Conservation (phyloP, 23 red algal species). For the Pyropia yezoensis region DNA sequence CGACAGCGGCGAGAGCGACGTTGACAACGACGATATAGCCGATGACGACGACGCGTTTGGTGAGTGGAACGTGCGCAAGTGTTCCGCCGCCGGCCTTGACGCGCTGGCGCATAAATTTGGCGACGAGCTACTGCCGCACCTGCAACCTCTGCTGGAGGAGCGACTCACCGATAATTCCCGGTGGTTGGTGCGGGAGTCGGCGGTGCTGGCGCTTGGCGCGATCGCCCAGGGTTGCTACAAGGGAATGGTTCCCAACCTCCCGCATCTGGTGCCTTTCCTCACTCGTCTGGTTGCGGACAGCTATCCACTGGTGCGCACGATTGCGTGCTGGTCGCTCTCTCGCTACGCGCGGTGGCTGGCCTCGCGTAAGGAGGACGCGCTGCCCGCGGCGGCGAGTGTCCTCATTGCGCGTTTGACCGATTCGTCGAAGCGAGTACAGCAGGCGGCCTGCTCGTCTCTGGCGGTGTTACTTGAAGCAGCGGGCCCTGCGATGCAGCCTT, state of each 20-base stretch:
- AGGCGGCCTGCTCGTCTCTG: constrained; percentile 76
- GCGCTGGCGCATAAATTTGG: constrained; percentile 45
- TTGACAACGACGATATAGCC: constrained; percentile 43
- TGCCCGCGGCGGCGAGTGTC: constrained; percentile 32
- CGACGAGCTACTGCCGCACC: constrained; percentile 47
- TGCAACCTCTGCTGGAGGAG: constrained; percentile 40
- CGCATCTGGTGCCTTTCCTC: constrained; percentile 42
- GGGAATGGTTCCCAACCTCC: constrained; percentile 43
- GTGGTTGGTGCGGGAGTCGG: constrained; percentile 75
- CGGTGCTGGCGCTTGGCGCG: constrained; percentile 73
- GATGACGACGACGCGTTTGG: constrained; percentile 35
- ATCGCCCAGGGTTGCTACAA: constrained; percentile 71
- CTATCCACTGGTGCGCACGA: constrained; percentile 66
- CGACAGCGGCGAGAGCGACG: neutral
- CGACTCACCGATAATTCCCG: constrained; percentile 20
- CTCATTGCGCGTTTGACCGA: constrained; percentile 55
- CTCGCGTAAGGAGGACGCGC: constrained; percentile 22
- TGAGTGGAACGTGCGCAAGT: constrained; percentile 67
- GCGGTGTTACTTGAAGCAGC: constrained; percentile 59
- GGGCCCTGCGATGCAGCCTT: constrained; percentile 34
- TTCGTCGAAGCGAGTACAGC: constrained; percentile 71
- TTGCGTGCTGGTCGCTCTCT: constrained; percentile 75
- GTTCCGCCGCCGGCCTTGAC: constrained; percentile 65
- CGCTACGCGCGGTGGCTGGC: constrained; percentile 76
- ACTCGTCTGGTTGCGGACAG: constrained; percentile 29